These are phyloP conservation scores for Ganoderma multipileum DNA, from an alignment of 1,284 basidiomycete genomes.

Conservation along the genomic window DNA sequence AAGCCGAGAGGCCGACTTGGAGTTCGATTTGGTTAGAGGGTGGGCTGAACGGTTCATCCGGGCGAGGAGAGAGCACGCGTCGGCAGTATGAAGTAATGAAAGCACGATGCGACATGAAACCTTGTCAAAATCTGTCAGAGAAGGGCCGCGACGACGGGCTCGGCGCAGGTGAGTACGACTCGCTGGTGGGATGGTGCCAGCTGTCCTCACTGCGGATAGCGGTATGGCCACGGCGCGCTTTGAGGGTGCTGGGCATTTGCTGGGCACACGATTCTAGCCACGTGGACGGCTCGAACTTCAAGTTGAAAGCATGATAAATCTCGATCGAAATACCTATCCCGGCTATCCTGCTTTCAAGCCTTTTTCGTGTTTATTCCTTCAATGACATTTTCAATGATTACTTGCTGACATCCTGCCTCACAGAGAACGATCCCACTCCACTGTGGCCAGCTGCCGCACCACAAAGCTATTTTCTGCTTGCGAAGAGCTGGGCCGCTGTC, in stretches of 20 bases:
- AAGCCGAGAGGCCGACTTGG: neutral
- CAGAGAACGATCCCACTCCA: neutral
- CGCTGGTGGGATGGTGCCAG: neutral
- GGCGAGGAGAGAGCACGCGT: neutral
- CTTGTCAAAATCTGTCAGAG: neutral
- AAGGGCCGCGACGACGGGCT: neutral
- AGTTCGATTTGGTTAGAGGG: neutral
- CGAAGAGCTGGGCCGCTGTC: neutral
- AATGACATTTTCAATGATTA: neutral
- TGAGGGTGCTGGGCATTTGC: neutral
- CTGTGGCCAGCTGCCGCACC: neutral
- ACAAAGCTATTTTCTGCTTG: conserved; percentile 17
- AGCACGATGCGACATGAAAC: neutral
- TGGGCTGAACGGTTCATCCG: neutral
- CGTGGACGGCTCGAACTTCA: conserved; percentile 20
- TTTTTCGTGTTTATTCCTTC: neutral
- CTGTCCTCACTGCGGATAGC: neutral
- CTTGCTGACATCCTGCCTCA: conserved; percentile 3
- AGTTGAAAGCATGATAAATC: conserved; percentile 13
- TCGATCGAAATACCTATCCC: conserved; percentile 18
- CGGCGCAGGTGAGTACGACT: neutral
- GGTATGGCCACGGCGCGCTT: neutral
- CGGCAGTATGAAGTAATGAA: neutral
- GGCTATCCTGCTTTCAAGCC: neutral
- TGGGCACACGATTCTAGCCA: conserved; percentile 11